Conservation (phyloP, 1,284 basidiomycete genomes). For the Thelephora terrestris region DNA sequence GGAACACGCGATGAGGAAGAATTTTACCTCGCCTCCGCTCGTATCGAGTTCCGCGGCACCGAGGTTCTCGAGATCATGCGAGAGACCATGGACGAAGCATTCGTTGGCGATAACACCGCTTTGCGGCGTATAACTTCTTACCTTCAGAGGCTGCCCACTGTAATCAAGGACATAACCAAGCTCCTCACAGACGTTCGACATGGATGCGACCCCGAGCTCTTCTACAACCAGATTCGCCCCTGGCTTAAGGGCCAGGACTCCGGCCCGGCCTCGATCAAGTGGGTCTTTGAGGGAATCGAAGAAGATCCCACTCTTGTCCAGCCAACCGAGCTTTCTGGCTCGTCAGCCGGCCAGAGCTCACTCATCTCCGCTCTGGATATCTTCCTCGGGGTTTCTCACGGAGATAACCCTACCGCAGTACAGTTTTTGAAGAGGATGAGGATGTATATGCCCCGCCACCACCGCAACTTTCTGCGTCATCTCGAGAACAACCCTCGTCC, state of each 20-base stretch:
- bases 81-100: slow-evolving; percentile 83
- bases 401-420: background rate
- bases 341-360: slow-evolving; percentile 86
- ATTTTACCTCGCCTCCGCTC: slow-evolving; percentile 82
- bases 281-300: slow-evolving; percentile 76
- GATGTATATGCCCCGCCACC: slow-evolving; percentile 85
- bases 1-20: slow-evolving; percentile 77
- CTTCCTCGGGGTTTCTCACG: slow-evolving; percentile 64
- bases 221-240: slow-evolving; percentile 81
- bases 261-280: slow-evolving; percentile 45
- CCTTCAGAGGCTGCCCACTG: slow-evolving; percentile 52
- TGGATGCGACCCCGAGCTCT: slow-evolving; percentile 70
- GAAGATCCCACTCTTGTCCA: slow-evolving; percentile 35
- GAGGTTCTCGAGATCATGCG: slow-evolving; percentile 83
- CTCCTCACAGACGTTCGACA: slow-evolving; percentile 60
- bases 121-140: slow-evolving; percentile 65
- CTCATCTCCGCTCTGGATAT: slow-evolving; percentile 85
- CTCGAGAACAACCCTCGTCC: slow-evolving; percentile 55
- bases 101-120: slow-evolving; percentile 78
- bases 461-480: slow-evolving; percentile 82
- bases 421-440: slow-evolving; percentile 63
- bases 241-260: slow-evolving; percentile 89
- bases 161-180: slow-evolving; percentile 56
- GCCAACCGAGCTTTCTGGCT: slow-evolving; percentile 69
- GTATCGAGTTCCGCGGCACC: slow-evolving; percentile 90